Evolutionary conservation across 1,139 yeast genomes (phyloP), one percentile per base, ranked within the genome.

Genomic region (Yarrowia galli): DNA sequence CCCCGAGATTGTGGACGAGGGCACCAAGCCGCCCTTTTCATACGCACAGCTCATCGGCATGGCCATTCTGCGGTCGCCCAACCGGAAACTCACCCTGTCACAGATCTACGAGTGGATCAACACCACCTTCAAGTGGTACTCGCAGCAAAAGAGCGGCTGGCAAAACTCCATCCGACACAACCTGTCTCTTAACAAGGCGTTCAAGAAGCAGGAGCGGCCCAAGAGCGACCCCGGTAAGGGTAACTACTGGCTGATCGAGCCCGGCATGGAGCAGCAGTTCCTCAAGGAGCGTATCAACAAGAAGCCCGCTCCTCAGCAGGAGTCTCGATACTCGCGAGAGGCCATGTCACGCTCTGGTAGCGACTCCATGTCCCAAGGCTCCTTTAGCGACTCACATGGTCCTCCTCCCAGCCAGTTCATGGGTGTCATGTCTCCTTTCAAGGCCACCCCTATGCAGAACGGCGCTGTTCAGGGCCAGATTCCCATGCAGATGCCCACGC

Each of bases 61-160:
- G 88, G 95, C 98, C 1, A 92, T 95, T 68, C 81, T 95, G 71
- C 87, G 97, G 70, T 88, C 97, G n/a, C 87, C 88, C 1, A 88
- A 86, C 36, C 87, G 92, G 70, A 86, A 87, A 74, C 83, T 96
- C 68, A 95, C 99, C 0, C 82, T 95, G 68, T 87, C 98, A 0
- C 97, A 92, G 75, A 96, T 95, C 67, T 95, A 95, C 80, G 85
- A 83, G 72, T 95, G 99, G 99, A 96, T 95, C 65, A 87, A 96
- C 18, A 88, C 88, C 67, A 90, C 96, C 49, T 95, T 93, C 79
- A 85, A 83, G 71, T 95, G 89, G 77, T 96, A 95, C 78, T 87
- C 89, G 71, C 87, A 86, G 71, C 91, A 91, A 70, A 97, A 92
- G 73, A 91, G 92, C 18, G 98, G 98, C 36, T 91, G 97, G 97